Percentiles rank a stretch among this genome's conserved stretches.
Evolutionary conservation across 1,139 yeast genomes (phyloP).

Genomic region (Blastobotrys indianensis): DNA sequence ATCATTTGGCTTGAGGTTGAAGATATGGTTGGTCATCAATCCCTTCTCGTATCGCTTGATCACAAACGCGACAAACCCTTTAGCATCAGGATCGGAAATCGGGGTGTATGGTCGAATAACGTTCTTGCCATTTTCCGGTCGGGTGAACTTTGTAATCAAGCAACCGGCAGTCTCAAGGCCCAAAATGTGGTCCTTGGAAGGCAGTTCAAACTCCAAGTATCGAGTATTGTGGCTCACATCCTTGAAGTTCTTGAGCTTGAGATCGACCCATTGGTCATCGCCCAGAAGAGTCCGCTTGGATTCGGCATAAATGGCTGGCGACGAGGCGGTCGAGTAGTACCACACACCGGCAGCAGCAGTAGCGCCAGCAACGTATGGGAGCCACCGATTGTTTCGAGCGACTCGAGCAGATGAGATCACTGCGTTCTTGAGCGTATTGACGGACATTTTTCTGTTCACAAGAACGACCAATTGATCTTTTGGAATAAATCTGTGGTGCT

Average conservation of each 20-base stretch:
- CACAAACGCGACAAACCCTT: slow-evolving; percentile 74
- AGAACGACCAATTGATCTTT: too few relatives aligned
- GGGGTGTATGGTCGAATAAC: slow-evolving; percentile 98
- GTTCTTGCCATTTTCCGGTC: slow-evolving; percentile 76
- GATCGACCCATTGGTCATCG: slow-evolving; percentile 66
- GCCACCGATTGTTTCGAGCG: slow-evolving; percentile 10
- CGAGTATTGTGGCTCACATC: slow-evolving; percentile 53
- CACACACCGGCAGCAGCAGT: slow-evolving; percentile 30
- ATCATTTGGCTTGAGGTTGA: slow-evolving; percentile 67
- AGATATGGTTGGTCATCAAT: slow-evolving; percentile 74
- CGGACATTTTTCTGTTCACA: not conserved
- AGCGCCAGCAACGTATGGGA: slow-evolving; percentile 19
- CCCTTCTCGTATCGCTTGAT: slow-evolving; percentile 82
- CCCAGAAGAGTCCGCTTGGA: slow-evolving; percentile 49
- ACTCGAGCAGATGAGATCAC: not conserved
- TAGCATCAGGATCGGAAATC: slow-evolving; percentile 57
- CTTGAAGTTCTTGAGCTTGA: slow-evolving; percentile 56
- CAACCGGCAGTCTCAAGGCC: slow-evolving; percentile 83
- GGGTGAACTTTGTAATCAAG: slow-evolving; percentile 65
- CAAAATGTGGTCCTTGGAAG: slow-evolving; percentile 57
- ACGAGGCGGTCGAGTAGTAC: slow-evolving; percentile 21
- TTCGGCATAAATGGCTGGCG: slow-evolving; percentile 26
- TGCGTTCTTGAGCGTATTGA: slow-evolving; percentile 1
- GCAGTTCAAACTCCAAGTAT: slow-evolving; percentile 66
- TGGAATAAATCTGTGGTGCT: too few relatives aligned